Base-by-base conservation (phyloP, 2,329 filamentous ascomycete genomes). In the Phialophora tarda region DNA sequence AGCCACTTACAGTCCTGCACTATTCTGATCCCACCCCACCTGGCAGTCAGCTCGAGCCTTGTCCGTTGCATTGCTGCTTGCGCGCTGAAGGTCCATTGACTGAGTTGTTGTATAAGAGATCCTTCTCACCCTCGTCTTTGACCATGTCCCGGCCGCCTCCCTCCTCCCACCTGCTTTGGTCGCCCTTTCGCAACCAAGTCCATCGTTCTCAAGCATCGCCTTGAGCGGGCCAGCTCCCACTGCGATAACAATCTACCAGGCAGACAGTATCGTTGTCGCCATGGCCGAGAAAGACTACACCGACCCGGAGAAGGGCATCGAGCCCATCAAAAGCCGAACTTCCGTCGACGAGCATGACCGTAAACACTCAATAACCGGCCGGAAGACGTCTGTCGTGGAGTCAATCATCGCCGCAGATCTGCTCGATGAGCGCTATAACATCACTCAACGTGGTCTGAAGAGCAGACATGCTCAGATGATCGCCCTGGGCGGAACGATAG, bases 401-500 rank as follows among this genome's bases (percentile, higher is more conserved):
- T 68, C 74, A n/a, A 72, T 80, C 66, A 74, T 81, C 61, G 78
- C 78, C 63, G 75, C 74, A 4, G 77, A 80, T 50, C 67, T 80
- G 24, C 75, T 79, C 8, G 79, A 81, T 68, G 75, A 77, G 50
- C 76, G 79, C 23, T 81, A 80, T 65, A 71, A 68, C 28, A 75
- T 74, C 14, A 81, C 78, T 50, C 71, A 80, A 68, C 78, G 79
- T 47, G 79, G 79, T 10, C 73, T 81, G 47, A 79, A 79, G 64
- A 80, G 74, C 41, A 77, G 79, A 61, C 79, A 80, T 74, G 77
- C 79, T 14, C 78, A 80, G 68, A 76, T 79, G 71, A 78, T 72
- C 50, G 71, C 71, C 2, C 65, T 72, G 11, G 71, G 71, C 17
- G 71, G 71, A 30, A 72, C 69, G 17, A 69, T 72, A 44, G 71